Conservation (phyloP, 129 eudicot species). For the Cynara cardunculus region DNA sequence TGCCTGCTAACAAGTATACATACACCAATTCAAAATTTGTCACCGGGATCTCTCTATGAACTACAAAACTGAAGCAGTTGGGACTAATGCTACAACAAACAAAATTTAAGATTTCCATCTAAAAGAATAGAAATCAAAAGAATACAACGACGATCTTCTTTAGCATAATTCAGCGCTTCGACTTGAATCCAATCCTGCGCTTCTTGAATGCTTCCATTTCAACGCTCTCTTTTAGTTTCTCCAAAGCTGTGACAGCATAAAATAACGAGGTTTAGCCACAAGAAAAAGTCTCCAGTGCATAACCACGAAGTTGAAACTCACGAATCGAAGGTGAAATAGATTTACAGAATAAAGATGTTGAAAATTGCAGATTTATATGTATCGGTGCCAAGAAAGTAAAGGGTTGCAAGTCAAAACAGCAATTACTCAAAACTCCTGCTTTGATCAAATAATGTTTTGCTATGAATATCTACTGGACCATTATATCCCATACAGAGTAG, state of each 20-base stretch:
- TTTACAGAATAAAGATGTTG: background rate
- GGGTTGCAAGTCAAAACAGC: background rate
- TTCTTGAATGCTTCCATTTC: constrained; percentile 54
- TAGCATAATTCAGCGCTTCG: constrained; percentile 28
- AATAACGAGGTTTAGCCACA: background rate
- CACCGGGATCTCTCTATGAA: constrained; percentile 22
- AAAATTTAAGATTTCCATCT: background rate
- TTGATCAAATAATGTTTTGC: background rate
- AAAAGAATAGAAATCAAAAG: background rate
- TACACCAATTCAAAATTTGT: constrained; percentile 10
- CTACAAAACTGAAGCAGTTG: constrained; percentile 37
- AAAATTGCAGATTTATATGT: background rate
- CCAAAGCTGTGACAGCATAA: constrained; percentile 55
- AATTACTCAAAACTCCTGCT: background rate
- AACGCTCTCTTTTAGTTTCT: constrained; percentile 68
- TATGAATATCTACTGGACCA: background rate
- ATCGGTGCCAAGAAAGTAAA: background rate
- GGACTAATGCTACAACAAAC: constrained; percentile 11
- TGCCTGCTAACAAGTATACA: background rate
- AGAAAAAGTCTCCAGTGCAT: background rate
- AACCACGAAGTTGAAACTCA: background rate
- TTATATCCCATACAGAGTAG: no score
- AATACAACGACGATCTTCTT: background rate
- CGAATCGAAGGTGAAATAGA: background rate
- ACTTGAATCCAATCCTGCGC: constrained; percentile 40